A percentile compares a stretch with the other conserved stretches of the same genome.
These are phyloP conservation scores for Colletotrichum eremochloae DNA, from an alignment of 2,329 filamentous ascomycete genomes.

Conservation along the genomic window DNA sequence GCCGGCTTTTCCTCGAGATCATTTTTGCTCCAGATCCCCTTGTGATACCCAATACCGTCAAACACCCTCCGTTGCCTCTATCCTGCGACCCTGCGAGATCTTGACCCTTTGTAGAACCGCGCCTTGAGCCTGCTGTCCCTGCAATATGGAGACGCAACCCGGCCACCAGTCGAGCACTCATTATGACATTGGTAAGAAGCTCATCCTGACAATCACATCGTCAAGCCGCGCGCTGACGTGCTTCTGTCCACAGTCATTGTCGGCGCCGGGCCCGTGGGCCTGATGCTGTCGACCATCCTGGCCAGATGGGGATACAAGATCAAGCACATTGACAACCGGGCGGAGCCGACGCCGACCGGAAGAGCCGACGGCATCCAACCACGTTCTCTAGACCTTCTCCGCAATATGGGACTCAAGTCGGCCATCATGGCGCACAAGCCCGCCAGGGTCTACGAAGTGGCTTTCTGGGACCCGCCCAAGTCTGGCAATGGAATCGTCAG, in stretches of 20 bases:
- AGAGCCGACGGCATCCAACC: conserved; percentile 94
- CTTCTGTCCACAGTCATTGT: conserved; percentile 76
- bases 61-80: background rate
- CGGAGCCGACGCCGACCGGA: conserved; percentile 86
- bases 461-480: conserved; percentile 76
- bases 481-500: conserved; percentile 71
- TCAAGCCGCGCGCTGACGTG: conserved; percentile 40
- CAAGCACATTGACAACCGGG: conserved; percentile 92
- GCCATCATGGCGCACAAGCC: conserved; percentile 90
- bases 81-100: background rate
- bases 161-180: conserved; percentile 42
- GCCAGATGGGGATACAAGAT: conserved; percentile 95
- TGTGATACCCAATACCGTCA: background rate
- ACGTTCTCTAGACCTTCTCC: conserved; percentile 85
- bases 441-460: conserved; percentile 85
- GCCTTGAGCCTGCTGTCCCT: background rate
- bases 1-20: background rate
- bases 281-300: conserved; percentile 88
- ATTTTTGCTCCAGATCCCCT: background rate
- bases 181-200: conserved; percentile 60
- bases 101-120: background rate
- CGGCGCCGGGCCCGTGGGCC: conserved; percentile 88
- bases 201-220: background rate
- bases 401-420: conserved; percentile 91
- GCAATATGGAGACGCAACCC: conserved; percentile 36